Evolutionary conservation across 2,329 filamentous ascomycete genomes (phyloP).

Genomic region (Talaromyces islandicus): DNA sequence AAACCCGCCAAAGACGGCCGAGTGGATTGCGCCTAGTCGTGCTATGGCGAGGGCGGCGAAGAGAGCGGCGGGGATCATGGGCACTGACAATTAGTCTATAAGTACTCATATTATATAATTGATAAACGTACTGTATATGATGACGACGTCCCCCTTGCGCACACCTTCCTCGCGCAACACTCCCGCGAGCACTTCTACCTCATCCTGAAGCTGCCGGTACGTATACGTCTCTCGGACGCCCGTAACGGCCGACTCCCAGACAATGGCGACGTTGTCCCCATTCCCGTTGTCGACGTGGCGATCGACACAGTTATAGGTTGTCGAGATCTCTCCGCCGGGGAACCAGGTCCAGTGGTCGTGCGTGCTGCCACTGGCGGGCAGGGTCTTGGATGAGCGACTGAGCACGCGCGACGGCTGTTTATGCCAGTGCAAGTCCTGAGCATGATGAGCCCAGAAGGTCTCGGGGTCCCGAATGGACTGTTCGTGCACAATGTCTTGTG

Average conservation of each 20-base stretch:
- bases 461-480: conserved; percentile 63
- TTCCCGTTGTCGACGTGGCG: conserved; percentile 77
- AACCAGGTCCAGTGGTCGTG: conserved; percentile 89
- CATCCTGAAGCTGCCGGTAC: conserved; percentile 67
- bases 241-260: conserved; percentile 84
- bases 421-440: conserved; percentile 74
- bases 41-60: conserved; percentile 77
- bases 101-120: neutral
- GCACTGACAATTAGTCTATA: conserved; percentile 55
- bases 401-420: conserved; percentile 63
- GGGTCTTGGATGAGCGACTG: conserved; percentile 54
- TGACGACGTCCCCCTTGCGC: conserved; percentile 73
- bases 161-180: conserved; percentile 79
- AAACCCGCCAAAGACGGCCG: conserved; percentile 91
- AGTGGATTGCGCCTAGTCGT: conserved; percentile 79
- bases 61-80: conserved; percentile 88
- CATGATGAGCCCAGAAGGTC: conserved; percentile 70
- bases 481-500: conserved; percentile 46
- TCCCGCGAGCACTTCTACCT: conserved; percentile 76
- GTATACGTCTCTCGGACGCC: conserved; percentile 64
- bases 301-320: conserved; percentile 87
- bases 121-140: conserved; percentile 70
- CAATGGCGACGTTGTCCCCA: conserved; percentile 68
- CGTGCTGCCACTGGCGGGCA: conserved; percentile 49
- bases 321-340: conserved; percentile 79